A percentile compares a stretch with the other conserved stretches of the same genome.
These are phyloP conservation scores for Suhomyces kilbournensis DNA, from an alignment of 805 yeast genomes.

Conservation along the genomic window DNA sequence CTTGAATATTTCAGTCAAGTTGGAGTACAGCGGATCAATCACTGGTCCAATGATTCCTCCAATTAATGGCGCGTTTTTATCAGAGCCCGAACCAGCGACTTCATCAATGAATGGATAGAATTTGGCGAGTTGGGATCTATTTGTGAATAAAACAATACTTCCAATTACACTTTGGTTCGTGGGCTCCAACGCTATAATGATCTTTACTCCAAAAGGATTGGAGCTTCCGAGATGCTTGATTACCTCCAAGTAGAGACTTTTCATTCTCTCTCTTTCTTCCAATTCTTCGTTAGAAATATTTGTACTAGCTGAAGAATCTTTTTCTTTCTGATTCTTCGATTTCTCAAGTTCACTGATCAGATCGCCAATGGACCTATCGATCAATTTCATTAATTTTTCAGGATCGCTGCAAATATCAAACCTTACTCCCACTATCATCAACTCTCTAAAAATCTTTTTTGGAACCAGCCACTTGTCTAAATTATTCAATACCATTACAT, in stretches of 20 bases:
- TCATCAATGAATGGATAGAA: conserved; percentile 53
- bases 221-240: conserved; percentile 25
- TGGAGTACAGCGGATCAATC: conserved; percentile 51
- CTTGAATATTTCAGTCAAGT: conserved; percentile 51
- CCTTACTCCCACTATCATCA: conserved; percentile 55
- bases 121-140: conserved; percentile 42
- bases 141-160: conserved; percentile 46
- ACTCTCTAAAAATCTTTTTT: conserved; percentile 49
- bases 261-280: conserved; percentile 21
- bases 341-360: conserved; percentile 4
- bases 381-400: conserved; percentile 40
- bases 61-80: conserved; percentile 17
- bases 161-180: conserved; percentile 53
- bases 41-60: conserved; percentile 55
- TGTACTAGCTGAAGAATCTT: background rate
- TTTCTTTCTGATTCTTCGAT: background rate
- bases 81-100: conserved; percentile 10
- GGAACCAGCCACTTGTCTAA: conserved; percentile 51
- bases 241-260: conserved; percentile 37
- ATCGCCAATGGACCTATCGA: conserved; percentile 21
- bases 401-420: conserved; percentile 52
- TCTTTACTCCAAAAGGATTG: conserved; percentile 37
- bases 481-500: conserved; percentile 41
- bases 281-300: background rate
- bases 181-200: conserved; percentile 54